phyloP scores from a whole-genome alignment of 164 flowering plant species.

The Nymphaea colorata region DNA sequence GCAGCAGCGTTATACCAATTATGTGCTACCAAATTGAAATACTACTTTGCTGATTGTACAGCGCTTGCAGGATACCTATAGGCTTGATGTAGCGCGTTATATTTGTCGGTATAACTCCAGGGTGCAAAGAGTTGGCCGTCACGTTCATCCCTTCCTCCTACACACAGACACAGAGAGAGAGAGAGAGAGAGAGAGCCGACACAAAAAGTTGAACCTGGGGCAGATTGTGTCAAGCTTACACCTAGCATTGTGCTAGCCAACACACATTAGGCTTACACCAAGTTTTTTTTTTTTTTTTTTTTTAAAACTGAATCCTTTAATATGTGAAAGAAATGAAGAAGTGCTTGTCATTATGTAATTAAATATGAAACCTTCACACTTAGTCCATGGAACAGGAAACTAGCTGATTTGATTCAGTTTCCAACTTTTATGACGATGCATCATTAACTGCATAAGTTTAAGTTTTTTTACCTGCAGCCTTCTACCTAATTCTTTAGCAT shows the following conservation, averaged over 20 bases:
- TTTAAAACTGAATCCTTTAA: no score
- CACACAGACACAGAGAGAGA: not conserved
- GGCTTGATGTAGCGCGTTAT: conserved; percentile 4
- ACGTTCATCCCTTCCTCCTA: conserved; percentile 18
- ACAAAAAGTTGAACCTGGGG: not conserved
- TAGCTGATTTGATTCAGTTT: not conserved
- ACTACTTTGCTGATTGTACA: not conserved
- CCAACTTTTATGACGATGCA: not conserved
- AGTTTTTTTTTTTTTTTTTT: no score
- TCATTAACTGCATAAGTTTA: not conserved
- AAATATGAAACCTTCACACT: not conserved
- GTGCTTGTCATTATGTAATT: no score
- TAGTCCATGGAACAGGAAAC: not conserved
- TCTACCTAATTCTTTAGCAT: conserved; percentile 53
- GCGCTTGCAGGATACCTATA: conserved; percentile 3
- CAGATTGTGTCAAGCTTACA: not conserved
- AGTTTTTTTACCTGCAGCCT: conserved; percentile 24
- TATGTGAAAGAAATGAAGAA: not conserved
- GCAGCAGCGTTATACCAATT: not conserved
- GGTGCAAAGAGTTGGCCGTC: conserved; percentile 21
- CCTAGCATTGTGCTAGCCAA: no score
- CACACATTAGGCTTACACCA: no score
- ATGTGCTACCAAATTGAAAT: no score
- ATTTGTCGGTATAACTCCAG: conserved; percentile 16
- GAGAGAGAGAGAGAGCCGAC: not conserved